These are phyloP conservation scores for Purshia tridentata DNA, from an alignment of 306 rosid species.

Conservation along the genomic window DNA sequence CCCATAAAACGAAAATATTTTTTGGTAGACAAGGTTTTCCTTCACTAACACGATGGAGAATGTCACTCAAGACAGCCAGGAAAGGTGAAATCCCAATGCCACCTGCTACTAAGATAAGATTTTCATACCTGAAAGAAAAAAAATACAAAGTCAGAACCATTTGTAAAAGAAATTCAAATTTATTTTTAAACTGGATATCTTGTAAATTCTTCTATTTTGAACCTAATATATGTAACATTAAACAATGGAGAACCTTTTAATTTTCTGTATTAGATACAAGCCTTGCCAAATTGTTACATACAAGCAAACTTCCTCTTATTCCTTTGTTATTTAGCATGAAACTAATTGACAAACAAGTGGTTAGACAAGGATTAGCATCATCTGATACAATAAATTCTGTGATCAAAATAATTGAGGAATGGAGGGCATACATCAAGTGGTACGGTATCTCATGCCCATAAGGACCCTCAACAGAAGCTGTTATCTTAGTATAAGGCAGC, in stretches of 20 bases:
- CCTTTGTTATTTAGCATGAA: no score
- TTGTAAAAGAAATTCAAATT: conserved; percentile 8
- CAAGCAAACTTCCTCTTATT: no score
- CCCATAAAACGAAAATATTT: conserved; percentile 76
- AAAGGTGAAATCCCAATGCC: conserved; percentile 96
- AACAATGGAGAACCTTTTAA: neutral
- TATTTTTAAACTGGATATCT: conserved; percentile 2
- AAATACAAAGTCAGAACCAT: conserved; percentile 12
- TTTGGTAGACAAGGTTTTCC: conserved; percentile 69
- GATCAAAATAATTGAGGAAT: neutral
- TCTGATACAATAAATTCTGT: neutral
- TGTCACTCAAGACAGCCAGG: conserved; percentile 82
- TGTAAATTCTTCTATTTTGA: neutral
- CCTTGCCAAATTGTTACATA: neutral
- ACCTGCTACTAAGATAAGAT: conserved; percentile 87
- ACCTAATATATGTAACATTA: neutral
- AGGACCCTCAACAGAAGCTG: conserved; percentile 91
- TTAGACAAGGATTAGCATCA: neutral
- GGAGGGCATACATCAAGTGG: conserved; percentile 64
- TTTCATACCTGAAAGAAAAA: conserved; percentile 67
- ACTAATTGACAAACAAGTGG: neutral
- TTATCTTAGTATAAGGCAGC: conserved; percentile 30
- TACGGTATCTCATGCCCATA: conserved; percentile 89
- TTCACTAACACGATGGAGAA: conserved; percentile 70
- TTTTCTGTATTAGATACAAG: neutral